Evolutionary conservation across 257 asterid genomes (phyloP), one percentile per base, ranked within the genome.

Genomic region (Solanum habrochaites): DNA sequence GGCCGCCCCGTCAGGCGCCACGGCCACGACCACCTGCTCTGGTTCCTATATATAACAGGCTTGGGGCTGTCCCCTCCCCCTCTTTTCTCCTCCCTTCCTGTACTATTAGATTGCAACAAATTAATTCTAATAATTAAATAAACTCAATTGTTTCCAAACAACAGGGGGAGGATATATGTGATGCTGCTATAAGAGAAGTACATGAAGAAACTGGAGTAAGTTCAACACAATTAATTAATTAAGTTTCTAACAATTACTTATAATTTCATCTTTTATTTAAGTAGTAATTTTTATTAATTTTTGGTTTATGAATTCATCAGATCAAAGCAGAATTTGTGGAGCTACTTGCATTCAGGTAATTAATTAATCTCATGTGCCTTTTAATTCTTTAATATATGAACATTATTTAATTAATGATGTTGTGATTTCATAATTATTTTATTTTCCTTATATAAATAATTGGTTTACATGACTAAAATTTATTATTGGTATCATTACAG

Each of bases 141-240:
- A 29, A 29, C 15, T 10, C 13, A 13, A 40, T 23, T 80, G 14
- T 21, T 37, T 83, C 15, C 37, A 16, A 42, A 83, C 25, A 12
- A 27, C 37, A 96, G 98, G 98, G 98, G 67, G 98, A 96, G 90
- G 96, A 96, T 90, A 92, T 96, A 83, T 93, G 96, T 64, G 95
- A 91, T 92, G 98, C 98, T 82, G 98, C 98, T 35, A 94, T 95
- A 14, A 91, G 99, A 90, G 99, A 96, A 92, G 98, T 96, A 73
- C 94, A 94, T 91, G 99, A 96, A 92, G 99, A 96, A 93, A 91
- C 98, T 29, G 99, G 98, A 83, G 99, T 96, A 92, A 90, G 96
- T 82, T 49, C 9, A 8, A 18, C 14, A 47, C 29, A 23, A 56
- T 56, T 56, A 56, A 56, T 56, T 56, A 18, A 35, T 42, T 49